These are phyloP conservation scores for Cystobasidium pallidum DNA, from an alignment of 1,284 basidiomycete species.

Conservation along the genomic window DNA sequence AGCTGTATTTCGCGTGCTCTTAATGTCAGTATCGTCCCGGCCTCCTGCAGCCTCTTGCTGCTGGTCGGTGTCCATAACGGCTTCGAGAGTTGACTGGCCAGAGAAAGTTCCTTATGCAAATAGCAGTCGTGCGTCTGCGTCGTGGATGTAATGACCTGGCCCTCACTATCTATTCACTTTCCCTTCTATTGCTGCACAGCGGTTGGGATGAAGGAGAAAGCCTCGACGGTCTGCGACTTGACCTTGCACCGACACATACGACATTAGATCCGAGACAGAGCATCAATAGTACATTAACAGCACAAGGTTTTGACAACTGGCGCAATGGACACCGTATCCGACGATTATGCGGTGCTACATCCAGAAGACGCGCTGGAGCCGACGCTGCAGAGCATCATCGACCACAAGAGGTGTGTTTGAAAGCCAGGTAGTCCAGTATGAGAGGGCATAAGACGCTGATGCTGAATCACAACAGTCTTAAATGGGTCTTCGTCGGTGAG, in stretches of 20 bases:
- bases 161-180: background rate
- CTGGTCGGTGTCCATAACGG: constrained; percentile 2
- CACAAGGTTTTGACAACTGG: background rate
- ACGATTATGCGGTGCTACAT: constrained; percentile 38
- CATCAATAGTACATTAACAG: too few relatives aligned
- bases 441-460: background rate
- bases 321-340: constrained; percentile 12
- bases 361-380: constrained; percentile 38
- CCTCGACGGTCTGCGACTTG: background rate
- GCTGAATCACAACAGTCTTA: constrained; percentile 24
- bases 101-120: too few relatives aligned
- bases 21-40: background rate
- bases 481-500: constrained; percentile 55
- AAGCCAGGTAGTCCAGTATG: too few relatives aligned
- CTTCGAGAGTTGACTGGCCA: background rate
- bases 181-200: background rate
- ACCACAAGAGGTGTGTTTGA: constrained; percentile 46
- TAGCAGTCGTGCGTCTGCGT: too few relatives aligned
- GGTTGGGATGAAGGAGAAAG: background rate
- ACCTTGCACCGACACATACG: background rate
- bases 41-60: background rate
- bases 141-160: too few relatives aligned
- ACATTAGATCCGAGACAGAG: too few relatives aligned
- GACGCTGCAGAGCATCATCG: constrained; percentile 49
- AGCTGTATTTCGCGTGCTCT: background rate